A percentile compares a stretch with the other conserved stretches of the same genome.
phyloP scores from a whole-genome alignment of 495 filamentous ascomycete genomes.

The Eremomyces bilateralis region DNA sequence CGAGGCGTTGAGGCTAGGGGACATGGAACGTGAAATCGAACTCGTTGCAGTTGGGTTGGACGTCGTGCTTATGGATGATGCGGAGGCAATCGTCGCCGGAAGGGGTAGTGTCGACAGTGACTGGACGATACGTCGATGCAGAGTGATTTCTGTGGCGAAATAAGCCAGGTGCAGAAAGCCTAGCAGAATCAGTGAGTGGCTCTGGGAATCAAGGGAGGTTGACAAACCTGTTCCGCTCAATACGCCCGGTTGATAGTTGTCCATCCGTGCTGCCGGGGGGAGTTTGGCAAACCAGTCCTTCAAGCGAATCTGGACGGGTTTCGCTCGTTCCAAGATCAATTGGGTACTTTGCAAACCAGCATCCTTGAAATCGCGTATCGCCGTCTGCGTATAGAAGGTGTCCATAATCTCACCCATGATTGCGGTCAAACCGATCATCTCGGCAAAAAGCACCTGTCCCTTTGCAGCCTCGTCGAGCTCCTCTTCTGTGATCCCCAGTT shows the following conservation, averaged over 20 bases:
- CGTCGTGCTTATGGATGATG: no score
- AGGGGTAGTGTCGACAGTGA: no score
- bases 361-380: conserved; percentile 25
- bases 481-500: conserved; percentile 24
- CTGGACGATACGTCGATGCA: conserved; percentile 54
- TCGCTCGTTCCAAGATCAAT: conserved; percentile 48
- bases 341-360: conserved; percentile 23
- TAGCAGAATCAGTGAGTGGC: conserved; percentile 12
- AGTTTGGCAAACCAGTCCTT: conserved; percentile 59
- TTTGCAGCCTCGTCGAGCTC: conserved; percentile 33
- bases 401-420: conserved; percentile 61
- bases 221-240: conserved; percentile 22
- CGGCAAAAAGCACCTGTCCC: conserved; percentile 44
- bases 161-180: conserved; percentile 69
- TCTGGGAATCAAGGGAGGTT: background rate
- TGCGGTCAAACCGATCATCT: conserved; percentile 52
- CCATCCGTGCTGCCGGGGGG: conserved; percentile 44
- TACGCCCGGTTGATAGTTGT: conserved; percentile 19
- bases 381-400: conserved; percentile 56
- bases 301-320: conserved; percentile 63
- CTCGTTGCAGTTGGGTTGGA: no score
- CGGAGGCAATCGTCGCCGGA: no score
- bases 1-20: no score
- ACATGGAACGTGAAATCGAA: no score
- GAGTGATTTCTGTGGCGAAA: conserved; percentile 66